Conservation (phyloP, 2,329 filamentous ascomycete species). For the Alternaria burnsii region DNA sequence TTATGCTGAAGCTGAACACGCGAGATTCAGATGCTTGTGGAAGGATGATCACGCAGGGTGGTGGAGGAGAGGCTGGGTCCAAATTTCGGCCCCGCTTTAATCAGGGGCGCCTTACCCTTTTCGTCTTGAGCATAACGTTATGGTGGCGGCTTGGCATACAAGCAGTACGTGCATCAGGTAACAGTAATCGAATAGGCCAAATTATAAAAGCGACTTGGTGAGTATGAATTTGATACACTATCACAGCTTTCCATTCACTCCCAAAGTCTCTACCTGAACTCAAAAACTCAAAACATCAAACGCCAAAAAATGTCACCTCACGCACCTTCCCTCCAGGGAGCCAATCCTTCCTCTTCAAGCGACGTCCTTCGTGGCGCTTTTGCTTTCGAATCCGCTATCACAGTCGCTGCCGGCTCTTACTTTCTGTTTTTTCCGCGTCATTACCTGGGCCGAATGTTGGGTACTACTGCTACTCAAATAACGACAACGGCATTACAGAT, state of each 20-base stretch:
- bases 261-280: accelerated
- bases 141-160: not conserved
- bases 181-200: not conserved
- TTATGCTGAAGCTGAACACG: not conserved
- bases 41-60: not conserved
- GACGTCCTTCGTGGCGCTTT: not conserved
- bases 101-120: not conserved
- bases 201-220: not conserved
- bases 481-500: not conserved
- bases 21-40: not conserved
- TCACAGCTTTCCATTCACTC: not conserved
- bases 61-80: not conserved
- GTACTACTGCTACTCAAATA: not conserved
- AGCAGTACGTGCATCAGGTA: not conserved
- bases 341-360: not conserved
- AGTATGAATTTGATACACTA: too few species aligned
- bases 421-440: not conserved
- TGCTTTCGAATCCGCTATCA: not conserved
- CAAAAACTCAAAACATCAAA: accelerated
- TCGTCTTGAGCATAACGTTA: slow-evolving; percentile 1
- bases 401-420: not conserved
- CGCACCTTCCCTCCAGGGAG: not conserved
- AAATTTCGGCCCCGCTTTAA: not conserved
- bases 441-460: not conserved
- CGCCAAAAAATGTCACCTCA: not conserved